Evolutionary conservation across 2,329 filamentous ascomycete species (phyloP), one percentile per base, ranked within the genome.

Genomic region (Nigrospora oryzae): DNA sequence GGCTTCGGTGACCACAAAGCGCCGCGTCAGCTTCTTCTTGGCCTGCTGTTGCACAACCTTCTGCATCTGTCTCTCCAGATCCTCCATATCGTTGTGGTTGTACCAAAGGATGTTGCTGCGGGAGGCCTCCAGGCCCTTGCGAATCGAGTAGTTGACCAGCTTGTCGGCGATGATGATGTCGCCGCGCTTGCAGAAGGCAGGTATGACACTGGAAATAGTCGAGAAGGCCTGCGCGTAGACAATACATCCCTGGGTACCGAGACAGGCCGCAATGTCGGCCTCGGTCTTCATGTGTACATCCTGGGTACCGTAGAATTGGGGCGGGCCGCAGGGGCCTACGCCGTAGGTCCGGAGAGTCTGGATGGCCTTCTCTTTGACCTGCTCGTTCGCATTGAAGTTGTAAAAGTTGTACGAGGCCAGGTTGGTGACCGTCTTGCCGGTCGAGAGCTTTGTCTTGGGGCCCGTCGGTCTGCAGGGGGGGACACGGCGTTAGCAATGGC

Each of bases 251-350:
- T 90, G 82, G 1, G 87, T 88, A 19, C 93, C 93, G 23, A 98
- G 68, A 61, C 91, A 95, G 11, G 86, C 79, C 19, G 93, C 89
- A 59, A 98, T 90, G 62, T 97, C 91, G 46, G 87, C 81, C 68
- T 98, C 93, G 14, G 89, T 89, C 71, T 94, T 93, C 80, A 96
- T 91, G 66, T 98, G 93, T 38, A 97, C 90, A 66, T 98, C 93
- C 64, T 97, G 91, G 31, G 89, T 98, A 52, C 90, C 93, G 69
- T 98, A 98, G 70, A 98, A 98, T 52, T 95, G 90, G 6, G 93
- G 93, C 15, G 93, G 93, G 16, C 93, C 93, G 62, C 93, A 98
- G 46, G 93, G 91, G 10, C 93, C 94, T 36, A 98, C 94, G 46
- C 93, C 93, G 57, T 98, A 98, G 16, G 87, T 95, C 48, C 91